Evolutionary conservation across 2,329 filamentous ascomycete species (phyloP).

Genomic region (Pseudovirgaria hyperparasitica): DNA sequence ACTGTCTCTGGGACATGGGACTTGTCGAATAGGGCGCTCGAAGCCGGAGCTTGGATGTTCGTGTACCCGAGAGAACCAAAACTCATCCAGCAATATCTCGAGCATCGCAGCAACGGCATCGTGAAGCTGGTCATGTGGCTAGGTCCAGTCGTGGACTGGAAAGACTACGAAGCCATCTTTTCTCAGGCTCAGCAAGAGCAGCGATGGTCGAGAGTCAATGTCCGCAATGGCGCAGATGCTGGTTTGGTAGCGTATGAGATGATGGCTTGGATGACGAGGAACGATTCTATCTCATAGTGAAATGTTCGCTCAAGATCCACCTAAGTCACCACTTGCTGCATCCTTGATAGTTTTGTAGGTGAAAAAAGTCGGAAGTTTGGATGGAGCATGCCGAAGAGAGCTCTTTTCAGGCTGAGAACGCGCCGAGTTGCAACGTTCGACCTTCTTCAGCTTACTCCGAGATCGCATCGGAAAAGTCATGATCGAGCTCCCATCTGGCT

Average conservation of each 20-base stretch:
- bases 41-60: slow-evolving; percentile 38
- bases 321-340: too few species aligned
- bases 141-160: slow-evolving; percentile 31
- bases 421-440: too few species aligned
- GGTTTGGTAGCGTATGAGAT: slow-evolving; percentile 22
- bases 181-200: neutral
- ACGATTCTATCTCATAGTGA: too few species aligned
- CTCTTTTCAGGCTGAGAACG: too few species aligned
- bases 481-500: too few species aligned
- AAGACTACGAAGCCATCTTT: slow-evolving; percentile 19
- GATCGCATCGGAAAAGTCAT: too few species aligned
- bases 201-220: slow-evolving; percentile 11
- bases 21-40: slow-evolving; percentile 26
- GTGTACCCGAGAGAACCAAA: slow-evolving; percentile 39
- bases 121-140: slow-evolving; percentile 29
- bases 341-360: too few species aligned
- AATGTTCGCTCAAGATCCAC: too few species aligned
- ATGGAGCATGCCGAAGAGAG: too few species aligned
- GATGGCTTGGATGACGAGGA: too few species aligned
- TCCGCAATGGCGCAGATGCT: slow-evolving; percentile 11
- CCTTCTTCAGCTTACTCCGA: too few species aligned
- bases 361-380: too few species aligned
- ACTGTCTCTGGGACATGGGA: slow-evolving; percentile 33
- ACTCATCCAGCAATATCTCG: slow-evolving; percentile 33
- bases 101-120: slow-evolving; percentile 13